Base-by-base conservation (phyloP, 495 filamentous ascomycete species). In the Aspergillus taichungensis region DNA sequence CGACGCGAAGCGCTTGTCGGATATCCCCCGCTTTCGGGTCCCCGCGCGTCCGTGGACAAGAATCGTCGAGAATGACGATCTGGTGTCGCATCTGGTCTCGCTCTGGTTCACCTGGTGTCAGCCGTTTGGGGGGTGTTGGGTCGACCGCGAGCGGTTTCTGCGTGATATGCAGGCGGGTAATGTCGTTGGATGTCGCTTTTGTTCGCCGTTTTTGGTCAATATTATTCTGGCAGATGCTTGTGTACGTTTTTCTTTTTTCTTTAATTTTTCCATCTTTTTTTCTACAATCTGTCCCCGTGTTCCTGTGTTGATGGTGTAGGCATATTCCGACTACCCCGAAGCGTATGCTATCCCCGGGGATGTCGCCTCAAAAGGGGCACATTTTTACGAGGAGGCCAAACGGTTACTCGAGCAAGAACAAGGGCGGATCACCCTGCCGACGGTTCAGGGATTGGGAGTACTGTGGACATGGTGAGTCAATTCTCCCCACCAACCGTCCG, bases 151-250 rank as follows among this genome's bases (percentile, higher is more conserved):
- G 29, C 40, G 65, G 24, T 71, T 72, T 46, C 36, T 71, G 12
- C 47, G 59, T 6, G 66, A 72, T 37, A 68, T 72, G 59, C 47
- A 51, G 13, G 36, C 50, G 8, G 56, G 55, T 24, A 24, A 24
- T 24, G 6, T 37, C 50, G 12, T 18, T 53, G 10, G 52, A 48
- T 4, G 44, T 46, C 40, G 43, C 30, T 67, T 61, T 45, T 73
- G 68, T 49, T 69, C 70, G 3, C 59, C 67, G 6, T 61, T 71
- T 27, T 51, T 73, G 31, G 68, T 73, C n/a, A 72, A 73, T 38
- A 53, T 59, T 6, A 62, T 73, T 29, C 63, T 69, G 27, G 60
- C 68, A 7, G 43, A 50, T 28, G 63, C 45, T 42, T 68, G 52
- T 58, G 67, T 58, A 56, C 30, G 56, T 51, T 11, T 24, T 8